phyloP scores from a whole-genome alignment of 306 rosid genomes.

The Acacia crassicarpa region DNA sequence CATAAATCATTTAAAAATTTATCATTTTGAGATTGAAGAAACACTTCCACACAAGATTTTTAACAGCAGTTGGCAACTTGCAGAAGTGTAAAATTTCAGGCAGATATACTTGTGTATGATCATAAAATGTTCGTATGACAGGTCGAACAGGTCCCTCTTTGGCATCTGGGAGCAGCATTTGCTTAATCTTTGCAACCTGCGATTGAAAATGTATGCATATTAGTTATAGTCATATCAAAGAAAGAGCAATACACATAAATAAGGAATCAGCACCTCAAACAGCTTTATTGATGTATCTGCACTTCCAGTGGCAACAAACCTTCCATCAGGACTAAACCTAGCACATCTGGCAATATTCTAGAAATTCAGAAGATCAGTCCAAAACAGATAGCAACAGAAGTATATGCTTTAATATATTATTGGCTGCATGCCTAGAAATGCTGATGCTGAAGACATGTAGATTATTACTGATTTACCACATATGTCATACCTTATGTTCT shows the following conservation, averaged over 20 bases:
- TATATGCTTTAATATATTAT: background rate
- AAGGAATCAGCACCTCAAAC: conserved; percentile 66
- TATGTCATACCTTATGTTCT: conserved; percentile 76
- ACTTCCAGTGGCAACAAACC: conserved; percentile 90
- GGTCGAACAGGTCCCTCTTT: conserved; percentile 85
- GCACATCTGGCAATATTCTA: conserved; percentile 98
- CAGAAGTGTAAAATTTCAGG: conserved; percentile 3
- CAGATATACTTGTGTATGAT: conserved; percentile 63
- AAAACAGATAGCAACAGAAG: conserved; percentile 21
- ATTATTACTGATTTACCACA: background rate
- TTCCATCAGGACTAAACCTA: conserved; percentile 87
- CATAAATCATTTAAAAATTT: background rate
- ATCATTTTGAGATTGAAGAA: conserved; percentile 14
- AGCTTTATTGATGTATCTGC: conserved; percentile 90
- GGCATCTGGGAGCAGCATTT: conserved; percentile 76
- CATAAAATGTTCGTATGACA: conserved; percentile 81
- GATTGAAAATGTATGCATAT: conserved; percentile 29
- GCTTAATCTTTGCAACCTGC: conserved; percentile 90
- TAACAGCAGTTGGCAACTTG: conserved; percentile 1
- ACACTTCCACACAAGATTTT: conserved; percentile 3
- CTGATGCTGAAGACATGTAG: conserved; percentile 5
- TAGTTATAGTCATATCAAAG: conserved; percentile 20
- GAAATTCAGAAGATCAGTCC: conserved; percentile 57
- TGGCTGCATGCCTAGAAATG: conserved; percentile 18
- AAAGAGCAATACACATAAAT: background rate